Conservation (phyloP, 225 moss, liverwort and hornwort genomes). For the Ulota crispa region DNA sequence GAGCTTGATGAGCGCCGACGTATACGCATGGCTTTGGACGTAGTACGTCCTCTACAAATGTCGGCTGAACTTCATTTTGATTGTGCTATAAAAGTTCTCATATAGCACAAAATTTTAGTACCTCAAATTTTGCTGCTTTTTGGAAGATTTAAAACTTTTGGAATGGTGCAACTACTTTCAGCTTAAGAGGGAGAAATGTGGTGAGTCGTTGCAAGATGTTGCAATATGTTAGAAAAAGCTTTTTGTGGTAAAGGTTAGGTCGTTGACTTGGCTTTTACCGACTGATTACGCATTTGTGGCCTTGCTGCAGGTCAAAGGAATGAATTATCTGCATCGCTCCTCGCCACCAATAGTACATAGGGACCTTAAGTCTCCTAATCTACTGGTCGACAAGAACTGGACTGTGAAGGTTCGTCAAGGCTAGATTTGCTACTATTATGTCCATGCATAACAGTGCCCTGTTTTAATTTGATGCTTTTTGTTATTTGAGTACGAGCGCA, state of each 20-base stretch:
- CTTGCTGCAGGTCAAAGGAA: constrained; percentile 78
- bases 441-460: background rate
- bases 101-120: background rate
- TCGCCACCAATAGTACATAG: constrained; percentile 93
- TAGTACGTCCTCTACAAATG: constrained; percentile 45
- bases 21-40: constrained; percentile 94
- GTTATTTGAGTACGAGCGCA: background rate
- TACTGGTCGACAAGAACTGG: constrained; percentile 99
- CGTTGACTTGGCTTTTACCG: background rate
- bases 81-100: background rate
- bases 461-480: background rate
- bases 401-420: constrained; percentile 78
- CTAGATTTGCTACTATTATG: background rate
- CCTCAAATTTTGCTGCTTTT: background rate
- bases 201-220: background rate
- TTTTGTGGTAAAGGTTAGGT: background rate
- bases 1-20: constrained; percentile 97
- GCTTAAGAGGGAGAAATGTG: background rate
- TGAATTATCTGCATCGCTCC: constrained; percentile 98
- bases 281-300: background rate
- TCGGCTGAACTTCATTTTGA: background rate
- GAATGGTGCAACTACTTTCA: background rate
- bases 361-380: constrained; percentile 93
- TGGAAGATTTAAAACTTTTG: background rate
- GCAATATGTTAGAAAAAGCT: background rate